Conservation (phyloP, 345 rosid species). For the Eucalyptus erythrocorys region DNA sequence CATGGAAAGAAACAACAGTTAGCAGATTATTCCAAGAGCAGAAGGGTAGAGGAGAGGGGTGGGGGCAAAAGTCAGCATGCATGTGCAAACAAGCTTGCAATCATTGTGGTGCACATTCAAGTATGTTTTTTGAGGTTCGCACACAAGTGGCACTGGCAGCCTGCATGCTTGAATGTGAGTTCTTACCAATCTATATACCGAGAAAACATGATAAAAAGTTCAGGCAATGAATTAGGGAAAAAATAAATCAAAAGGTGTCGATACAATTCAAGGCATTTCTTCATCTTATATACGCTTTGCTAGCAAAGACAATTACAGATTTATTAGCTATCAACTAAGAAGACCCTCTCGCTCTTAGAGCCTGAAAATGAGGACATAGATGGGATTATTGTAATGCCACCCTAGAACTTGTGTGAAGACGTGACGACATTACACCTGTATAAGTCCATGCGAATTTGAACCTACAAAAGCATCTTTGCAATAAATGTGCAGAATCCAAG, state of each 20-base stretch:
- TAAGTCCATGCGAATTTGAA: neutral
- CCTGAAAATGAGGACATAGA: neutral
- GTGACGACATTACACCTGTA: neutral
- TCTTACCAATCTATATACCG: neutral
- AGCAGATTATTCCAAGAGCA: neutral
- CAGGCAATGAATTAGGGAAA: neutral
- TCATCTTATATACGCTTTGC: neutral
- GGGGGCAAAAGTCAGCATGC: neutral
- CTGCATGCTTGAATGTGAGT: neutral
- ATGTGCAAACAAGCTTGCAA: neutral
- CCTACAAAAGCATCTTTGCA: neutral
- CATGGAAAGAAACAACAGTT: neutral
- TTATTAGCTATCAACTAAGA: neutral
- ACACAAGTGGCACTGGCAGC: neutral
- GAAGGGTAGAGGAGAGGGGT: neutral
- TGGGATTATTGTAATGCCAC: neutral
- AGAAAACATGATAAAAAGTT: neutral
- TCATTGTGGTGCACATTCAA: neutral
- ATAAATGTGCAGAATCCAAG: neutral
- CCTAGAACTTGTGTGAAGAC: neutral
- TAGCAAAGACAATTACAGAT: neutral
- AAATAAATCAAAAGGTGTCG: neutral
- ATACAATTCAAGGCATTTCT: neutral
- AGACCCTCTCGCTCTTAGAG: neutral
- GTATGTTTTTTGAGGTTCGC: neutral